Percentiles rank a stretch among this genome's conserved stretches.
phyloP scores from a whole-genome alignment of 352 stramenopile genomes.

The Pythium aquatile region DNA sequence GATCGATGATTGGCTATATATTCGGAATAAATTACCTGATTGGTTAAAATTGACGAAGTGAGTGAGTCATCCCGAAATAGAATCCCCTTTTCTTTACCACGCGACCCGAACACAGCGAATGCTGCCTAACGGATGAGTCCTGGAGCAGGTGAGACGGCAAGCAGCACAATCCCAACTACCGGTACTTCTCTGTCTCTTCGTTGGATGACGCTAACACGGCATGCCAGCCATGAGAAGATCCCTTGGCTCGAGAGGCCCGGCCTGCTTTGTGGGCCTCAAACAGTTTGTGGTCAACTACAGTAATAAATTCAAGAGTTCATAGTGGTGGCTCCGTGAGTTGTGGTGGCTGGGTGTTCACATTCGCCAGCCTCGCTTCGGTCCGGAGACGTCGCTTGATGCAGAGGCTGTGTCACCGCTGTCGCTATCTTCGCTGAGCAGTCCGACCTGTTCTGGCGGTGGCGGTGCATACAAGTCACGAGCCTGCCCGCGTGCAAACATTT shows the following conservation, averaged over 20 bases:
- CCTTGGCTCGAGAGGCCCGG: neutral
- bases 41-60: neutral
- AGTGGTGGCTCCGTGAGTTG: neutral
- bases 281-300: neutral
- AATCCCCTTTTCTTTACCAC: neutral
- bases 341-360: constrained; percentile 32
- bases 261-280: neutral
- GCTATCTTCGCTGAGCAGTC: constrained; percentile 48
- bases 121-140: too few relatives aligned
- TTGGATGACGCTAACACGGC: neutral
- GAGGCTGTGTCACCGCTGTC: constrained; percentile 7
- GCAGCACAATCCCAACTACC: too few relatives aligned
- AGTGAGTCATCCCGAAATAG: constrained; percentile 16
- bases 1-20: constrained; percentile 3
- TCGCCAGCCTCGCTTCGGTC: constrained; percentile 56
- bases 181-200: neutral
- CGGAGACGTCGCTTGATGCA: constrained; percentile 16
- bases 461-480: constrained; percentile 42
- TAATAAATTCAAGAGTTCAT: neutral
- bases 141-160: neutral
- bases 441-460: constrained; percentile 35
- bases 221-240: neutral
- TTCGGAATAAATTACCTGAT: neutral
- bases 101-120: neutral
- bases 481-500: constrained; percentile 24